Conservation (phyloP, 345 rosid genomes). For the Aethionema arabicum region DNA sequence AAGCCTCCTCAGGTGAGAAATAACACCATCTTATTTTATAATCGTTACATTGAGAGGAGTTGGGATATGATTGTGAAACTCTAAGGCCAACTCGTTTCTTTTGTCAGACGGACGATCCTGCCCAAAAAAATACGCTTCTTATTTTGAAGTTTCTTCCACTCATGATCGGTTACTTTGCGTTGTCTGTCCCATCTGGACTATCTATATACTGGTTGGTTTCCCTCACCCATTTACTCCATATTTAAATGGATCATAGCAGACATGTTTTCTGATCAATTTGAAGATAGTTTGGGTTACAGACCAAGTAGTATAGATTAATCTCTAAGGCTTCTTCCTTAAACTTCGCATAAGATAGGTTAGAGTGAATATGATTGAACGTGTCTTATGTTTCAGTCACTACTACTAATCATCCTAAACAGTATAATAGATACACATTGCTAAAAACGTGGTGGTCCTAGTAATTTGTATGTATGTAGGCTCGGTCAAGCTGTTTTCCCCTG, state of each 20-base stretch:
- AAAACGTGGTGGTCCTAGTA: not conserved
- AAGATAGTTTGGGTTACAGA: too few relatives aligned
- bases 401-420: too few relatives aligned
- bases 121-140: slow-evolving; percentile 94
- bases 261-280: too few relatives aligned
- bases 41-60: not conserved
- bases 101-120: slow-evolving; percentile 89
- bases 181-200: slow-evolving; percentile 98
- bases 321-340: not conserved
- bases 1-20: slow-evolving; percentile 93
- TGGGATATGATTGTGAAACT: slow-evolving; percentile 5
- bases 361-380: not conserved
- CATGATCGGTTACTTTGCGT: slow-evolving; percentile 96
- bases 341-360: not conserved
- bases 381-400: too few relatives aligned
- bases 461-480: not conserved
- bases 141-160: slow-evolving; percentile 95
- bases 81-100: slow-evolving; percentile 22
- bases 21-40: slow-evolving; percentile 7
- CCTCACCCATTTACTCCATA: slow-evolving; percentile 15
- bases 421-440: not conserved
- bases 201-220: slow-evolving; percentile 91
- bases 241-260: not conserved
- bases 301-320: not conserved
- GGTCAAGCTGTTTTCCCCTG: not conserved